phyloP scores from a whole-genome alignment of 129 eudicot species.

The Gnaphalium uliginosum region DNA sequence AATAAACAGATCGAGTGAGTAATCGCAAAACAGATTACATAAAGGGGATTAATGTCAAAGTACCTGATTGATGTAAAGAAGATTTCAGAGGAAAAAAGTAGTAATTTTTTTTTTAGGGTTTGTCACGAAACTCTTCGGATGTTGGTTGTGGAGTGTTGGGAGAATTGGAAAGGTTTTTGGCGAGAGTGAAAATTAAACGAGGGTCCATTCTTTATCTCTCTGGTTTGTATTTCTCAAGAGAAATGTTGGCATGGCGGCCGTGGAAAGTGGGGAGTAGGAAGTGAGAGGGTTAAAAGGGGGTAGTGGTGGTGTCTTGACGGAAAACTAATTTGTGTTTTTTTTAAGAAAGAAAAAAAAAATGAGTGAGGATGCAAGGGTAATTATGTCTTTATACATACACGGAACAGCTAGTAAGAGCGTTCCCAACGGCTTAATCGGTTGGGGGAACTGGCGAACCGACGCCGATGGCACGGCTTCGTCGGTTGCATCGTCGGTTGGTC shows the following conservation, averaged over 20 bases:
- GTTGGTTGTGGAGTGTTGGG: neutral
- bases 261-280: neutral
- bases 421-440: no score
- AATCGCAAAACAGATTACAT: neutral
- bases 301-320: no score
- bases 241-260: neutral
- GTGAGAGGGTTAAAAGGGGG: neutral
- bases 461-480: no score
- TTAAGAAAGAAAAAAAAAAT: no score
- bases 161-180: neutral
- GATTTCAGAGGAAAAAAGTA: neutral
- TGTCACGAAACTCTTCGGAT: neutral
- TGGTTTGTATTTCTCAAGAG: neutral
- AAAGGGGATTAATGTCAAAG: neutral
- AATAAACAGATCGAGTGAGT: neutral
- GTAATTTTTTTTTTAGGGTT: neutral
- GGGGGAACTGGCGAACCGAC: no score
- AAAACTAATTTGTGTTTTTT: no score
- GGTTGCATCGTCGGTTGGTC: no score
- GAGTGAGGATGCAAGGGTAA: no score
- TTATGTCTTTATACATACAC: no score
- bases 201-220: neutral
- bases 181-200: neutral
- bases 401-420: no score
- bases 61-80: neutral